Conservation (phyloP, 345 rosid species). For the Isatis tinctoria region DNA sequence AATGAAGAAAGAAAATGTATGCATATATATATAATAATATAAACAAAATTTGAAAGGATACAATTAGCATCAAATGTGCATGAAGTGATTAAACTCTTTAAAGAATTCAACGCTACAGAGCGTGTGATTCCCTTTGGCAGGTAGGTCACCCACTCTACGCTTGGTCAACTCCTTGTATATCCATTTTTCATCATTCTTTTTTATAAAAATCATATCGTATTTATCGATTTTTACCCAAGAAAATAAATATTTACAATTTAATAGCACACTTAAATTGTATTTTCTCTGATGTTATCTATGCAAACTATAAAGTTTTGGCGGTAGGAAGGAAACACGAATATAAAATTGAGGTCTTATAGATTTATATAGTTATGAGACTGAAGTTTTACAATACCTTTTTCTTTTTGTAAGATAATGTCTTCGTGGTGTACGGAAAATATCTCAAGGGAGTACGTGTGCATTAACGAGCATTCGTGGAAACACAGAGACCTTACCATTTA, state of each 20-base stretch:
- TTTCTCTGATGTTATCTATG: neutral
- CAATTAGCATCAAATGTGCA: conserved; percentile 59
- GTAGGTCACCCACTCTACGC: conserved; percentile 92
- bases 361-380: neutral
- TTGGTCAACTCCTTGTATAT: conserved; percentile 51
- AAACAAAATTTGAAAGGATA: neutral
- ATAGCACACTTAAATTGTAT: neutral
- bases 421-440: conserved; percentile 13
- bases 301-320: neutral
- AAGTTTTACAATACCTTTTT: neutral
- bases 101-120: conserved; percentile 94
- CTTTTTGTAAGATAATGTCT: neutral
- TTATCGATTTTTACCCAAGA: neutral
- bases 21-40: conserved; percentile 11
- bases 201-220: neutral
- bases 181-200: neutral
- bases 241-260: neutral
- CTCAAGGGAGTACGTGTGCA: conserved; percentile 9
- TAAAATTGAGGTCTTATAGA: neutral
- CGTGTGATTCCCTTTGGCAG: conserved; percentile 70
- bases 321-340: neutral
- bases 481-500: neutral
- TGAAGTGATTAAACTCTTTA: conserved; percentile 55
- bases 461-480: neutral
- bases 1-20: conserved; percentile 29